Conservation (phyloP, 306 rosid species). For the Citrullus mucosospermus region DNA sequence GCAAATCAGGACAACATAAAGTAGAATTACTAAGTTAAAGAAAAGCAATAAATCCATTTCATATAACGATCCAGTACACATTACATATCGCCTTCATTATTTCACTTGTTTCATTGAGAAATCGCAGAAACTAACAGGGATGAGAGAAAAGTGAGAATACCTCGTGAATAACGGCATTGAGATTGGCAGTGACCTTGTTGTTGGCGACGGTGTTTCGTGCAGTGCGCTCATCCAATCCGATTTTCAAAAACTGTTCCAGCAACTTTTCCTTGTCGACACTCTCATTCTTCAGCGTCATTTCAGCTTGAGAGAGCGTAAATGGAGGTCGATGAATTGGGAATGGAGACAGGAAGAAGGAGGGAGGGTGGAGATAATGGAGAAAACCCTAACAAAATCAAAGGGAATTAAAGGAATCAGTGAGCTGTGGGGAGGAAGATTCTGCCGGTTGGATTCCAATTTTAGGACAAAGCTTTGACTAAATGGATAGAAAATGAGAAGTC, state of each 20-base stretch:
- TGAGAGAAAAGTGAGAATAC: slow-evolving; percentile 15
- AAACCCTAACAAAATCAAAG: background rate
- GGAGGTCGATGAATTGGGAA: background rate
- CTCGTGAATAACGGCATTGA: slow-evolving; percentile 70
- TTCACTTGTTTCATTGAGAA: background rate
- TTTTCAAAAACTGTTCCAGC: slow-evolving; percentile 49
- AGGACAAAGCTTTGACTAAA: background rate
- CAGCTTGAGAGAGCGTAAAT: background rate
- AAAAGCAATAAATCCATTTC: too few species aligned
- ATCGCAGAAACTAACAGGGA: background rate
- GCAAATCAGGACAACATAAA: background rate
- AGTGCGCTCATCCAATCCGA: slow-evolving; percentile 80
- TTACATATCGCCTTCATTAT: background rate
- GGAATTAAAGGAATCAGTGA: background rate
- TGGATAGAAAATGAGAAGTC: background rate
- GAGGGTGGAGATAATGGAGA: background rate
- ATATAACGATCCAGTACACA: background rate
- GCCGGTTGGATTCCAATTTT: background rate
- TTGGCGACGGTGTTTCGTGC: slow-evolving; percentile 86
- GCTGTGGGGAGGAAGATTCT: background rate
- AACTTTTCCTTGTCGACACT: slow-evolving; percentile 55
- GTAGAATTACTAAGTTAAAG: too few species aligned
- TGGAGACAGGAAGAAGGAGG: background rate
- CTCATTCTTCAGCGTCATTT: slow-evolving; percentile 49
- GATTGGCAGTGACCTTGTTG: slow-evolving; percentile 72